Evolutionary conservation across 2,329 filamentous ascomycete genomes (phyloP), one percentile per base, ranked within the genome.

Genomic region (Peltaster fructicola): DNA sequence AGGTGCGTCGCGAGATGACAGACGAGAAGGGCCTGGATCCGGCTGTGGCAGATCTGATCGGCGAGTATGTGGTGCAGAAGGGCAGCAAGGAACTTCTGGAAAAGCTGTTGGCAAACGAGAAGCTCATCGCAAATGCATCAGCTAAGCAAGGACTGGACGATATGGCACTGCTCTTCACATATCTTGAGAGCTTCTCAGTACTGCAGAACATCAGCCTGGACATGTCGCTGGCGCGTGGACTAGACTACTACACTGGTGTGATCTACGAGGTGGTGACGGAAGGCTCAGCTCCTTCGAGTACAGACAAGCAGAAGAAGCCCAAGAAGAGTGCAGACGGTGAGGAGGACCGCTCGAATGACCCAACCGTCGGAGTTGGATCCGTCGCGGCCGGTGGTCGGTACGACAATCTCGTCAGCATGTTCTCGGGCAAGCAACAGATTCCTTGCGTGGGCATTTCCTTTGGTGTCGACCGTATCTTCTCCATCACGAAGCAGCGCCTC

Each of bases 391-490:
- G 82, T 45, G 81, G 82, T 21, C 74, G 84, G 32, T 93, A 93
- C 51, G 85, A 93, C 52, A 75, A 88, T 46, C 65, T 93, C 4
- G 85, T 93, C 4, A 78, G 78, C 54, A 92, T 92, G 80, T 93
- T 92, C 59, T 73, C 70, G 28, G 74, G 74, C 41, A 48, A 48
- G 28, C 67, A 61, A 12, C 73, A 84, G 47, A 81, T 93, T 28
- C 85, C 80, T n/a, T 85, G 79, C 39, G 77, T 88, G 5, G 79
- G 79, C 34, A 78, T 91, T 38, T 92, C 84, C 2, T 93, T 95
- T 45, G 85, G 85, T 27, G 80, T 93, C 23, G 85, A 95, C 52
- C 74, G 85, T 40, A 93, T 95, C 44, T 92, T 91, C 56, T 81
- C 77, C 40, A 84, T 93, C 45, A 80, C 75, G 36, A 84, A 91